Base-by-base conservation (phyloP, 805 yeast species). In the Hanseniaspora meyeri region DNA sequence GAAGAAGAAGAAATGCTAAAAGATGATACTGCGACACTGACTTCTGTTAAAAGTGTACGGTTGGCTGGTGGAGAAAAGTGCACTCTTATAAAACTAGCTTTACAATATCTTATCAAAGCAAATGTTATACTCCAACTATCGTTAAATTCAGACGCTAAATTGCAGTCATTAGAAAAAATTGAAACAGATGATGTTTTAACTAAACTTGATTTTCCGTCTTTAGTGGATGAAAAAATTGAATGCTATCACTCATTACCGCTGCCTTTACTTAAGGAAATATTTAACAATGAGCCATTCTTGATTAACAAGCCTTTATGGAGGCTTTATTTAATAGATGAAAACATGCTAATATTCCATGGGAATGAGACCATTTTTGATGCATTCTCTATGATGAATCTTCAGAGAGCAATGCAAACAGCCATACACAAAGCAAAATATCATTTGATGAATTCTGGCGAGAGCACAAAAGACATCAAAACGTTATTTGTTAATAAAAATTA, bases 331-430 rank as follows among this genome's bases (percentile, higher is more conserved):
- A 60, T 66, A 9, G 66, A 66, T 56, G 66, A 64, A 42, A 58
- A 63, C 3, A 48, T 63, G 51, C 50, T 66, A 3, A 57, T 65
- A 5, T 66, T 67, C 39, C 68, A 67, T 60, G 69, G 69, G 3
- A 66, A 65, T 48, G 69, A 66, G 48, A 60, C 60, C 3, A 55
- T 67, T 34, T 67, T 67, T 60, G 70, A 67, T 55, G 58, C 61
- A 2, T 67, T 65, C 57, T 63, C 69, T 1, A 66, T 66, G 17
- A 67, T 68, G 20, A 62, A 62, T 49, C 62, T 67, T 34, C 68
- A 65, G 45, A 63, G 62, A 38, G 51, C 61, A 36, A 59, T 67
- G 46, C 49, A 62, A 14, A 31, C 57, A 16, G 62, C 63, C 42
- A 48, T 66, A 11, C 62, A 62, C 50, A 51, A 47, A 17, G 43